These are phyloP conservation scores for Sporothrix euskadiensis DNA, from an alignment of 2,329 filamentous ascomycete genomes.

Conservation along the genomic window DNA sequence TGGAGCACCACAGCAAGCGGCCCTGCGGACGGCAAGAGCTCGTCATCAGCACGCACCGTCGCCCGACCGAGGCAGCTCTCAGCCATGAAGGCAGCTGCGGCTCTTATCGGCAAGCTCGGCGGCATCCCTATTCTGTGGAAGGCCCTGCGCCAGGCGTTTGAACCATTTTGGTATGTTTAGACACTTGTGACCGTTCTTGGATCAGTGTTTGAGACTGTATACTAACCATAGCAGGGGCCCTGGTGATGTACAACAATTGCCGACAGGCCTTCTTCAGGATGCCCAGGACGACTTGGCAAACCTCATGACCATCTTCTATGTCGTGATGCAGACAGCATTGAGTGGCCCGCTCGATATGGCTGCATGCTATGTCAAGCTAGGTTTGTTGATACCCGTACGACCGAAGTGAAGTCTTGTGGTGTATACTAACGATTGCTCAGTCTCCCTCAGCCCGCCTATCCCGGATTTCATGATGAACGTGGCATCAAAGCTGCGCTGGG, in stretches of 20 bases:
- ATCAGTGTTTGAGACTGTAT: neutral
- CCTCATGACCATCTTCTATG: slow-evolving; percentile 36
- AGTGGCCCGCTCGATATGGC: slow-evolving; percentile 54
- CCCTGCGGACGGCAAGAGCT: slow-evolving; percentile 41
- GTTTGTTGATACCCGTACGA: slow-evolving; percentile 43
- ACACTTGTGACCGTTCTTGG: neutral
- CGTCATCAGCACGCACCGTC: slow-evolving; percentile 49
- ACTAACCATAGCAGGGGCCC: slow-evolving; percentile 42
- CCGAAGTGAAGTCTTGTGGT: neutral
- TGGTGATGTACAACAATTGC: slow-evolving; percentile 48
- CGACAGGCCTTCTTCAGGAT: slow-evolving; percentile 48
- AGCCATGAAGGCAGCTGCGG: slow-evolving; percentile 58
- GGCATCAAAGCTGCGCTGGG: slow-evolving; percentile 70
- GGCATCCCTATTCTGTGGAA: slow-evolving; percentile 56
- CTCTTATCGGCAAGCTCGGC: slow-evolving; percentile 53
- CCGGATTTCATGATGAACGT: slow-evolving; percentile 71
- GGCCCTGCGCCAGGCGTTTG: slow-evolving; percentile 52
- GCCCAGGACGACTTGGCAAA: slow-evolving; percentile 49
- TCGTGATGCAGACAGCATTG: slow-evolving; percentile 56
- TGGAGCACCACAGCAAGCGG: slow-evolving; percentile 68
- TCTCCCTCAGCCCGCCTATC: slow-evolving; percentile 64
- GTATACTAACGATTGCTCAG: slow-evolving; percentile 40
- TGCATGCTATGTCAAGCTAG: slow-evolving; percentile 50
- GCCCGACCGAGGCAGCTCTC: slow-evolving; percentile 59
- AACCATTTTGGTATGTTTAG: slow-evolving; percentile 51